phyloP scores from a whole-genome alignment of 495 filamentous ascomycete species.

The Bathelium albidoporum region DNA sequence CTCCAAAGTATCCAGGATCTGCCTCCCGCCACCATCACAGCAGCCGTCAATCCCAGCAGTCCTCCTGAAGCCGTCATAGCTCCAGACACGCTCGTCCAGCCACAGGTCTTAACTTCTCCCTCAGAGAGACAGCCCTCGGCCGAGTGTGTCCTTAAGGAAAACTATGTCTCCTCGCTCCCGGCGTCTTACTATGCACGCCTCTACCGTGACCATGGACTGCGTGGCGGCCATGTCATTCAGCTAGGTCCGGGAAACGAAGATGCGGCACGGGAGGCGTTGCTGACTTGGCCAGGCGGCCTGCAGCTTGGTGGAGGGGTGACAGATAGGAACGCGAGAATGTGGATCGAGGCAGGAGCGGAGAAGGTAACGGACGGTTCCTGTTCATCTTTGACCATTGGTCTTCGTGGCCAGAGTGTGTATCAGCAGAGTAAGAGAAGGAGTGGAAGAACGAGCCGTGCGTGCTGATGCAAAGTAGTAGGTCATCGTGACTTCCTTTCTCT shows the following conservation, averaged over 20 bases:
- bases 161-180: slow-evolving; percentile 75
- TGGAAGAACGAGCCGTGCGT: not conserved
- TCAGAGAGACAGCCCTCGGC: too few species aligned
- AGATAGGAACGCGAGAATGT: slow-evolving; percentile 68
- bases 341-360: slow-evolving; percentile 80
- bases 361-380: slow-evolving; percentile 68
- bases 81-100: not conserved
- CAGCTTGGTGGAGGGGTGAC: slow-evolving; percentile 91
- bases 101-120: not conserved
- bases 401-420: not conserved
- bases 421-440: not conserved
- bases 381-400: too few species aligned
- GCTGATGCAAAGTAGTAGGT: slow-evolving; percentile 50
- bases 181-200: slow-evolving; percentile 68
- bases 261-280: slow-evolving; percentile 65
- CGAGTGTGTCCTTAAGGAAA: slow-evolving; percentile 60
- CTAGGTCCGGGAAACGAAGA: slow-evolving; percentile 77
- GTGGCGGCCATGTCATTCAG: slow-evolving; percentile 90
- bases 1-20: not conserved
- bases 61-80: too few species aligned
- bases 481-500: slow-evolving; percentile 79
- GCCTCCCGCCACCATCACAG: not conserved
- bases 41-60: not conserved
- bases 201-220: slow-evolving; percentile 61
- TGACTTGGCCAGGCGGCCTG: slow-evolving; percentile 61